Evolutionary conservation across 106 monocot genomes (phyloP).

Genomic region (Acanthochlamys bracteata): DNA sequence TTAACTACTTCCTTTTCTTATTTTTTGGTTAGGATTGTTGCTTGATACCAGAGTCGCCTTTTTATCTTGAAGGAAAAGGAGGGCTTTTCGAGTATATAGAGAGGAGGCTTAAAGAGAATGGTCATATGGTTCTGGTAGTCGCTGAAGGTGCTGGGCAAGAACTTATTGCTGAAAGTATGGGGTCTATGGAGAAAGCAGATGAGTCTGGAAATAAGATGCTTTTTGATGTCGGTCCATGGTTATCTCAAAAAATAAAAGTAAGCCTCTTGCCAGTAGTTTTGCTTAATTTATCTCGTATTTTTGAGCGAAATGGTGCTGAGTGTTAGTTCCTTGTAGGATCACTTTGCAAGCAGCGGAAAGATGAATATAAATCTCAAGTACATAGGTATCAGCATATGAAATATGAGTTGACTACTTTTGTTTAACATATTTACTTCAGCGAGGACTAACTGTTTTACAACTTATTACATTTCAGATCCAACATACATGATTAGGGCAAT

Average conservation of each 20-base stretch:
- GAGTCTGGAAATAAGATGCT: slow-evolving; percentile 91
- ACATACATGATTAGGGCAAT: slow-evolving; percentile 64
- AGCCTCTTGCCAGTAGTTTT: neutral
- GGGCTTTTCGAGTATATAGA: slow-evolving; percentile 57
- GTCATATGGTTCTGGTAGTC: slow-evolving; percentile 88
- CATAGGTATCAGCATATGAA: slow-evolving; percentile 29
- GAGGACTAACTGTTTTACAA: neutral
- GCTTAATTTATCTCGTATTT: neutral
- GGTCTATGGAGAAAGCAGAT: slow-evolving; percentile 46
- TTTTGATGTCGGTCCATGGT: slow-evolving; percentile 77
- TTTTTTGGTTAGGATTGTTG: slow-evolving; percentile 47
- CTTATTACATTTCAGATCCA: slow-evolving; percentile 25
- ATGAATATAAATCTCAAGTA: slow-evolving; percentile 58
- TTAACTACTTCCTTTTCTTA: neutral
- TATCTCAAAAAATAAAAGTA: slow-evolving; percentile 92
- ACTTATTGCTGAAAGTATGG: slow-evolving; percentile 68
- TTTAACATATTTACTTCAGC: no score
- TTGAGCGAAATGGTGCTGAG: no score
- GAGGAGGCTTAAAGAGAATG: slow-evolving; percentile 58
- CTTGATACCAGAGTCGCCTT: slow-evolving; percentile 68
- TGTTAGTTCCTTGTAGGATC: slow-evolving; percentile 25
- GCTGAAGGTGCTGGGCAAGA: slow-evolving; percentile 97
- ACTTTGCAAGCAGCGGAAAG: slow-evolving; percentile 31
- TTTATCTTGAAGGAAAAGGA: slow-evolving; percentile 67
- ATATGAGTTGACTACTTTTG: neutral